Conservation (phyloP, 2,329 filamentous ascomycete genomes). For the Esteya vermicola region DNA sequence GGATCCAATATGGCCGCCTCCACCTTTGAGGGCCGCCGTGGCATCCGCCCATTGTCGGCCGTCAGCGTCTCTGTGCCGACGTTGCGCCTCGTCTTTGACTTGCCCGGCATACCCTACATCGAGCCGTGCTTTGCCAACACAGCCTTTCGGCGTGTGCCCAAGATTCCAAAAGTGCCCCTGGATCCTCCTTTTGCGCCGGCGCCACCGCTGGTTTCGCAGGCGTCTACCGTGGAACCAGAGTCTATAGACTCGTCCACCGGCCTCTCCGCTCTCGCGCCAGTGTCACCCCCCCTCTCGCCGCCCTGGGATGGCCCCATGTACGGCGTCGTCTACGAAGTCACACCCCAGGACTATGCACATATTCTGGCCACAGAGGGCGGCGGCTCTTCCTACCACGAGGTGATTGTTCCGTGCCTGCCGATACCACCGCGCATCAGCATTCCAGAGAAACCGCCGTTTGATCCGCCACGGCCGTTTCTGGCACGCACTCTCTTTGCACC, state of each 20-base stretch:
- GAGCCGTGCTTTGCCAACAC: conserved; percentile 93
- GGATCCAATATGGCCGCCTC: conserved; percentile 75
- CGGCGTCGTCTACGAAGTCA: conserved; percentile 93
- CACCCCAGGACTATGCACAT: conserved; percentile 61
- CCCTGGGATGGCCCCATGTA: conserved; percentile 71
- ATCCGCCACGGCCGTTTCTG: conserved; percentile 50
- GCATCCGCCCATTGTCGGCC: conserved; percentile 68
- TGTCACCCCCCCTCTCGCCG: too few relatives aligned
- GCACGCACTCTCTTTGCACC: conserved; percentile 77
- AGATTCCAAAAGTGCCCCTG: conserved; percentile 22
- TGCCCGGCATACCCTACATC: conserved; percentile 70
- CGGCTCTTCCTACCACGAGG: conserved; percentile 70
- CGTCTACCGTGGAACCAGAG: not conserved
- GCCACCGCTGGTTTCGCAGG: conserved; percentile 6
- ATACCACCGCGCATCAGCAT: conserved; percentile 44
- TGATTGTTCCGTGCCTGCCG: conserved; percentile 63
- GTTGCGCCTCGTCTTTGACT: conserved; percentile 67
- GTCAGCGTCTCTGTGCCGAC: conserved; percentile 71
- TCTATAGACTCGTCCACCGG: not conserved
- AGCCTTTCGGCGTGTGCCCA: conserved; percentile 41
- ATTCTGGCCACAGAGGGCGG: conserved; percentile 89
- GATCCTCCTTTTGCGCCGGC: conserved; percentile 14
- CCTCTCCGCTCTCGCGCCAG: conserved; percentile 26
- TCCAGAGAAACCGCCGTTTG: conserved; percentile 47
- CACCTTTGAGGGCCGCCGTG: conserved; percentile 65